A percentile compares a stretch with the other conserved stretches of the same genome.
Evolutionary conservation across 164 flowering plant species (phyloP).

Genomic region (Stephania japonica): DNA sequence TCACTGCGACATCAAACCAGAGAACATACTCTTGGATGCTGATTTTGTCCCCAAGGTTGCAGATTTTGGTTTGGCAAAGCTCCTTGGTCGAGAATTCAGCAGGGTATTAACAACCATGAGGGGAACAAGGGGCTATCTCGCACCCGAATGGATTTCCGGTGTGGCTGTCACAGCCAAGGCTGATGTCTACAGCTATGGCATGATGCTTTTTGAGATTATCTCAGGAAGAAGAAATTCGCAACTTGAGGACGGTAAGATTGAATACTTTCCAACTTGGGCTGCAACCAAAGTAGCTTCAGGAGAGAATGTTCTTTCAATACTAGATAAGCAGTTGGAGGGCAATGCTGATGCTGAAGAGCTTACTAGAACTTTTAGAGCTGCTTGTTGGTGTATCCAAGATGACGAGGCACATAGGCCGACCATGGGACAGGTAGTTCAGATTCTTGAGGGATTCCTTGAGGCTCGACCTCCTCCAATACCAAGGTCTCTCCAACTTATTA

Average conservation of each 20-base stretch:
- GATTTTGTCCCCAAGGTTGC: conserved; percentile 36
- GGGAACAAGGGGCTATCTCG: conserved; percentile 36
- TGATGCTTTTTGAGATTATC: conserved; percentile 1
- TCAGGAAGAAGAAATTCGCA: conserved; percentile 1
- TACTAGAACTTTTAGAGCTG: conserved; percentile 30
- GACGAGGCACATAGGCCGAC: conserved; percentile 37
- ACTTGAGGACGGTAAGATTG: conserved; percentile 16
- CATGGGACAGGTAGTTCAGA: conserved; percentile 48
- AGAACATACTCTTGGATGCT: conserved; percentile 40
- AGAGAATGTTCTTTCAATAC: conserved; percentile 21
- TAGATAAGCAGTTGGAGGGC: conserved; percentile 31
- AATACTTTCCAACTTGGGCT: conserved; percentile 38
- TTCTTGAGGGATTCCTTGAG: conserved; percentile 39
- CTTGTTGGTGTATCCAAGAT: conserved; percentile 58
- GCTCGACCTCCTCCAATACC: conserved; percentile 33
- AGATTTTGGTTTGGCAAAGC: conserved; percentile 52
- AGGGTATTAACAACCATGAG: conserved; percentile 43
- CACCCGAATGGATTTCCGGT: conserved; percentile 25
- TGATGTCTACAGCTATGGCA: conserved; percentile 44
- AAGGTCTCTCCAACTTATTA: conserved; percentile 27
- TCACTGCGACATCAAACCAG: conserved; percentile 47
- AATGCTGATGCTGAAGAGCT: conserved; percentile 35
- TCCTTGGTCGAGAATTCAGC: conserved; percentile 42
- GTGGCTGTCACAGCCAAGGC: conserved; percentile 41
- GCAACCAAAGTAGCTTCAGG: conserved; percentile 24